Evolutionary conservation across 1,139 yeast species (phyloP), one percentile per base, ranked within the genome.

Genomic region (Candida sanyaensis): DNA sequence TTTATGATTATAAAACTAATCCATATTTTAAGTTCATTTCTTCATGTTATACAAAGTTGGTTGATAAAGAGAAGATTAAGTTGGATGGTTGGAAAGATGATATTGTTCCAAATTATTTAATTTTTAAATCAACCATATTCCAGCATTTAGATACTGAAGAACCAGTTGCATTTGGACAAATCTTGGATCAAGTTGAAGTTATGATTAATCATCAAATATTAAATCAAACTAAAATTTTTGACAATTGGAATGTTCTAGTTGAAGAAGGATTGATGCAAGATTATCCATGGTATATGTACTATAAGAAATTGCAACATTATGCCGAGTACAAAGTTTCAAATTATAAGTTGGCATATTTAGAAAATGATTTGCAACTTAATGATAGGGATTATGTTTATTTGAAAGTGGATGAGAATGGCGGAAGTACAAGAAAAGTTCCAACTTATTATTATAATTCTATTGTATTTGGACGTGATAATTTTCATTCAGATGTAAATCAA

Each of bases 281-380:
- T 57, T 84, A 79, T 55, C 89, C 96, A 1, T 85, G 93, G 88
- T 87, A 84, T 67, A 72, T 73, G 54, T 69, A 77, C 48, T 76
- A 73, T 56, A 77, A 75, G 52, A 88, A 88, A 60, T 58, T 87
- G 32, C 75, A 70, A 44, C 71, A 83, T 11, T 84, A 83, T 51
- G 78, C 86, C 12, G 78, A 78, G 49, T 73, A 85, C 52, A 80
- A 83, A 51, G 64, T 78, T 24, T 68, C 81, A 9, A 85, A 85
- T 56, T 71, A 71, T 45, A 81, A 78, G 55, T 65, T 85, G 32
- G 72, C 78, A 31, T 75, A 75, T 32, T 56, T 85, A 37, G 89
- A 85, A 44, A 56, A 57, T 26, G 66, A 63, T 42, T 57, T 71
- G 29, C 55, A 58, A 38, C 55, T 70, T 43, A 56, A 51, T 24